Evolutionary conservation across 1,284 basidiomycete genomes (phyloP), one percentile per base, ranked within the genome.

Genomic region (Neonothopanus nambi): DNA sequence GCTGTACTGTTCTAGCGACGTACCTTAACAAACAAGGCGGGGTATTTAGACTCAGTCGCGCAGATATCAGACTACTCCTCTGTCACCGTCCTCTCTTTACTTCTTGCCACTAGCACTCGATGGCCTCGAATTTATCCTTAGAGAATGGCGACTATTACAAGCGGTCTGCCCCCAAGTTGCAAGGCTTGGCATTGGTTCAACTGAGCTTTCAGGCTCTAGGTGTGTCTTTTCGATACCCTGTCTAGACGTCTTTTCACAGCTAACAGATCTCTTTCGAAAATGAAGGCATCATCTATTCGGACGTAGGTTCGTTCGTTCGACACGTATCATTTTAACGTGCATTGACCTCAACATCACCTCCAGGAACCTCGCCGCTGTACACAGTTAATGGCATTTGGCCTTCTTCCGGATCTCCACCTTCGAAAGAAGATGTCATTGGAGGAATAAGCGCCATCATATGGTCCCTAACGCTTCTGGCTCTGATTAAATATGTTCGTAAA

Each of bases 201-300:
- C 61, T 72, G 3, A 68, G 64, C 54, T 72, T 71, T 44, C 71
- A 73, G 54, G 65, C 70, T 3, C 61, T 73, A 13, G 71, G 79
- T 76, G 59, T 43, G 51, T 28, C 26, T 7, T 17, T 26, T 51
- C n/a, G n/a, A 21, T 26, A 51, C 26, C n/a, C 38, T 52, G 3
- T n/a, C 11, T 43, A 37, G 17, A 33, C 12, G 13, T 40, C 20
- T 24, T 15, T 44, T 23, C 26, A 36, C 20, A 48, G 44, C 11
- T 43, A 40, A 12, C 15, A 24, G 13, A 48, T 82, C n/a, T n/a
- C n/a, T n/a, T n/a, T n/a, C n/a, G n/a, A n/a, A n/a, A n/a, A n/a
- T n/a, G 48, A 83, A n/a, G 82, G 82, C 1, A 82, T 85, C 41
- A 83, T 85, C 41, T 87, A 86, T 61, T 83, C 81, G n/a, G 83